phyloP scores from a whole-genome alignment of 371 early-diverging fungal species.

The Rhizomucor pusillus region DNA sequence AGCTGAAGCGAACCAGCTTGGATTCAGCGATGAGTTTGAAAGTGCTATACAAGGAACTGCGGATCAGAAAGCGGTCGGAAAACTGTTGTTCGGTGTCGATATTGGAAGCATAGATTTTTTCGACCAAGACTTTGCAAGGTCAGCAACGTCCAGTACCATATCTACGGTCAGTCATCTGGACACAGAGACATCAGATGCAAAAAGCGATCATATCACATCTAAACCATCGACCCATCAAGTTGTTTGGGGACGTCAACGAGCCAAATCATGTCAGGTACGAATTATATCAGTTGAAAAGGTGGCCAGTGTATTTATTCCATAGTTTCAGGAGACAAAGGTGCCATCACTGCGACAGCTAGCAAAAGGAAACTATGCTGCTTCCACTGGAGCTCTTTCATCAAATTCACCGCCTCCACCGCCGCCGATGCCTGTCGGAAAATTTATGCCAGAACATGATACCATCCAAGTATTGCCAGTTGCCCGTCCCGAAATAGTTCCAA shows the following conservation, averaged over 20 bases:
- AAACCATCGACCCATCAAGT: conserved; percentile 11
- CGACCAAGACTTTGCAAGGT: conserved; percentile 16
- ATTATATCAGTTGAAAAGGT: not conserved
- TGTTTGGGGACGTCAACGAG: conserved; percentile 26
- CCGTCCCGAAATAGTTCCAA: not conserved
- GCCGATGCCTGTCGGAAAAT: conserved; percentile 2
- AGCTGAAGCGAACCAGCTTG: conserved; percentile 1
- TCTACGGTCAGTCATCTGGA: conserved; percentile 4
- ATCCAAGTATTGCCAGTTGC: conserved; percentile 2
- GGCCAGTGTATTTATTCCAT: not conserved
- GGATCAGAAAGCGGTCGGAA: conserved; percentile 21
- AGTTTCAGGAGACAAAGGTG: conserved; percentile 24
- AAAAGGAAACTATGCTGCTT: conserved; percentile 2
- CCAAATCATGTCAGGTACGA: conserved; percentile 36
- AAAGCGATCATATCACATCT: conserved; percentile 22
- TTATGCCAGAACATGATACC: not conserved
- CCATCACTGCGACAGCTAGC: conserved; percentile 6
- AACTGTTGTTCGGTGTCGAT: conserved; percentile 30
- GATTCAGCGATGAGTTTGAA: conserved; percentile 15
- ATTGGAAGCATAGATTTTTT: conserved; percentile 24
- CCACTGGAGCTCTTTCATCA: not conserved
- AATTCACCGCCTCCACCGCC: conserved; percentile 5
- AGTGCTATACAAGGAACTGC: conserved; percentile 9
- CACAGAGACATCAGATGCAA: conserved; percentile 17
- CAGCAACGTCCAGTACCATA: conserved; percentile 16